Conservation (phyloP, 805 yeast species). For the Suhomyces sp. region DNA sequence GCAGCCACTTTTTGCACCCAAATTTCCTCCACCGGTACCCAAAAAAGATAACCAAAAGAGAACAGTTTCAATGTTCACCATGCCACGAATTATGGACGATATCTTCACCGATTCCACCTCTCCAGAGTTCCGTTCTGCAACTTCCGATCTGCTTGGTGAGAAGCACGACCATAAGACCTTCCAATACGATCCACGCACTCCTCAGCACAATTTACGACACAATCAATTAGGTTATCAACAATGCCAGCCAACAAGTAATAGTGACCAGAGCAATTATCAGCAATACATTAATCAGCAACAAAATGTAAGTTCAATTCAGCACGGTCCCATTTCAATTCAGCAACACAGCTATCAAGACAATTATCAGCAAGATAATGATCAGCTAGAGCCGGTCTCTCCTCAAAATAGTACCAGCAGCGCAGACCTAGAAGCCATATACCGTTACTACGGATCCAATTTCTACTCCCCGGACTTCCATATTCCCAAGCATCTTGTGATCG, state of each 20-base stretch:
- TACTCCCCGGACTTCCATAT: background rate
- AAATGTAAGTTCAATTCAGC: background rate
- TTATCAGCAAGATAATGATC: background rate
- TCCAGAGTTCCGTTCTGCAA: background rate
- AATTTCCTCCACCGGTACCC: slow-evolving; percentile 1
- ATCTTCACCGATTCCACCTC: slow-evolving; percentile 1
- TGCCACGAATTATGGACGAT: slow-evolving; percentile 9
- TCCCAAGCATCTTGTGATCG: slow-evolving; percentile 7
- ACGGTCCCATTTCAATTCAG: background rate
- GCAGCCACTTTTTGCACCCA: background rate
- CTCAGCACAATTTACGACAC: background rate
- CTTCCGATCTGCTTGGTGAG: background rate
- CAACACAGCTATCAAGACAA: background rate
- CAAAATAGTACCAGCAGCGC: background rate
- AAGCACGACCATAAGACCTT: background rate
- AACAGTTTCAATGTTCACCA: slow-evolving; percentile 10
- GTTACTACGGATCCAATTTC: background rate
- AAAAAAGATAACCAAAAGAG: slow-evolving; percentile 2
- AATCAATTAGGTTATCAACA: background rate
- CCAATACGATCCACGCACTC: background rate
- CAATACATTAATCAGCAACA: background rate
- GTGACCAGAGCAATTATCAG: background rate
- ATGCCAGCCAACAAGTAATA: background rate
- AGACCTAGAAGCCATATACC: slow-evolving; percentile 2
- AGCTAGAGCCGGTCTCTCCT: background rate